Percentiles rank a stretch among this genome's conserved stretches.
These are phyloP conservation scores for Plasmodium gonderi DNA, from an alignment of 169 alveolate species.

Conservation along the genomic window DNA sequence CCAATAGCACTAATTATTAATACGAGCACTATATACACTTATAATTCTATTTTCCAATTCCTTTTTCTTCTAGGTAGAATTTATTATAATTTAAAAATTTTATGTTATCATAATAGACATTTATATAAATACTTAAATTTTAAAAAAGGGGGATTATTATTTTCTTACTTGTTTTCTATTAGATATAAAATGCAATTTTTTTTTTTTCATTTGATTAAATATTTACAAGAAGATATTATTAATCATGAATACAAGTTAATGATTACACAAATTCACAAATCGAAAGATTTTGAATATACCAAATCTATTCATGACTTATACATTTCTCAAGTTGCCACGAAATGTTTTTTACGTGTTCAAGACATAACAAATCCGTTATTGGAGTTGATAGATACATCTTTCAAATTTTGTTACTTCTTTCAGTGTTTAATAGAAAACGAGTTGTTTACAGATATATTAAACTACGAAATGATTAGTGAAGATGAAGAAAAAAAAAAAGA, in stretches of 20 bases:
- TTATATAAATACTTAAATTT: constrained; percentile 54
- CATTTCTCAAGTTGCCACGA: constrained; percentile 74
- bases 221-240: constrained; percentile 75
- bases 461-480: constrained; percentile 41
- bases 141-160: constrained; percentile 42
- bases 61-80: constrained; percentile 69
- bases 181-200: constrained; percentile 75
- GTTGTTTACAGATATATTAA: constrained; percentile 69
- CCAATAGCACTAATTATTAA: constrained; percentile 73
- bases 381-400: constrained; percentile 45
- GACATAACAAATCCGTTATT: constrained; percentile 61
- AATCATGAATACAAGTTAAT: constrained; percentile 67
- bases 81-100: constrained; percentile 71
- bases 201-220: constrained; percentile 57
- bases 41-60: constrained; percentile 74
- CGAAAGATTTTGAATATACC: constrained; percentile 76
- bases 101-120: constrained; percentile 72
- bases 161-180: constrained; percentile 71
- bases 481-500: not conserved
- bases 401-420: constrained; percentile 74
- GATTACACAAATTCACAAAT: constrained; percentile 71
- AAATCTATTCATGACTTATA: constrained; percentile 72
- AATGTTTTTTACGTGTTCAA: constrained; percentile 70
- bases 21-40: constrained; percentile 69
- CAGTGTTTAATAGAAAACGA: constrained; percentile 75